A percentile compares a stretch with the other conserved stretches of the same genome.
Conservation (phyloP, 495 filamentous ascomycete genomes). For the Aspergillus heteromorphus region DNA sequence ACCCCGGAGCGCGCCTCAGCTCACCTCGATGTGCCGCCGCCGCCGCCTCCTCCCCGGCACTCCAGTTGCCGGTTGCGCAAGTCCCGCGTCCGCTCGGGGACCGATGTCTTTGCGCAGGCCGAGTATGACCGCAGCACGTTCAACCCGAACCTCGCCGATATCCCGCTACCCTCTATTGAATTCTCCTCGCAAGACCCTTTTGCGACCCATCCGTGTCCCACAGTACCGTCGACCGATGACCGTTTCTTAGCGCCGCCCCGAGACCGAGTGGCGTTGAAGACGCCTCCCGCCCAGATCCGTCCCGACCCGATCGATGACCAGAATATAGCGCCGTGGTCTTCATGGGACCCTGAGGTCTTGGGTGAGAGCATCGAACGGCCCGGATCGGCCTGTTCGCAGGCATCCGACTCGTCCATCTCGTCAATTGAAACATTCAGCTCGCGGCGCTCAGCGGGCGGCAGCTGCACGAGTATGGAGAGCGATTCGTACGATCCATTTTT, state of each 20-base stretch:
- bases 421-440: conserved; percentile 62
- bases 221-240: conserved; percentile 29
- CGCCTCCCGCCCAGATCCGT: conserved; percentile 54
- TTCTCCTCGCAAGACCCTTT: conserved; percentile 29
- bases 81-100: conserved; percentile 42
- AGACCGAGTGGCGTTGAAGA: conserved; percentile 53
- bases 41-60: conserved; percentile 48
- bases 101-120: conserved; percentile 36
- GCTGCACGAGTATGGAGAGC: conserved; percentile 64
- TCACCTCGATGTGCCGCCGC: conserved; percentile 37
- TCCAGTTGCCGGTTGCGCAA: conserved; percentile 45
- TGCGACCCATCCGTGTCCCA: conserved; percentile 15
- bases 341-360: conserved; percentile 28
- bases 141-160: conserved; percentile 31
- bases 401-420: conserved; percentile 65
- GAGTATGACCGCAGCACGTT: conserved; percentile 27
- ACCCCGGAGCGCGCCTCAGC: conserved; percentile 51
- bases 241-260: conserved; percentile 47
- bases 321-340: conserved; percentile 23
- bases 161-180: conserved; percentile 58
- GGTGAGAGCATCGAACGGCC: conserved; percentile 47
- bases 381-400: conserved; percentile 53
- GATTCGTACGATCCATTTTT: conserved; percentile 55
- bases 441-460: conserved; percentile 59
- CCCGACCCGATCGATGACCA: conserved; percentile 29